A percentile compares a stretch with the other conserved stretches of the same genome.
phyloP scores from a whole-genome alignment of 768 basidiomycete species.

The Gloeophyllum trabeum region DNA sequence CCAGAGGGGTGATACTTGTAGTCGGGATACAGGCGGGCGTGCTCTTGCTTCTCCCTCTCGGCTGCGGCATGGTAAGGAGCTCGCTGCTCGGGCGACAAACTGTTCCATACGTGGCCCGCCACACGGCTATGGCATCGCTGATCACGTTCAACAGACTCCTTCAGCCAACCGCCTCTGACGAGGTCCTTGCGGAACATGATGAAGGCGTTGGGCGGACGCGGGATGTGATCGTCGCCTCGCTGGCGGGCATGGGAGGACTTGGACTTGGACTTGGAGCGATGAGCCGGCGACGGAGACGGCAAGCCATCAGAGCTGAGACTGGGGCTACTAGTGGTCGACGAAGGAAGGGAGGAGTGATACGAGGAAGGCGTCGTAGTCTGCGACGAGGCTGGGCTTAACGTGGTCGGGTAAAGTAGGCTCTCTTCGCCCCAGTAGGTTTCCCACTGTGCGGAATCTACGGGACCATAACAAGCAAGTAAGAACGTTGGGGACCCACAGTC shows the following conservation, averaged over 20 bases:
- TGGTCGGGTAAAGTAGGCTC: conserved; percentile 12
- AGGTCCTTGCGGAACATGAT: conserved; percentile 71
- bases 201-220: conserved; percentile 79
- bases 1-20: conserved; percentile 51
- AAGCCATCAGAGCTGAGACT: not conserved
- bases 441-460: conserved; percentile 17
- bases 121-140: conserved; percentile 68
- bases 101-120: conserved; percentile 59
- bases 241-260: conserved; percentile 27
- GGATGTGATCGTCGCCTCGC: conserved; percentile 40
- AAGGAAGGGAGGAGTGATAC: not conserved
- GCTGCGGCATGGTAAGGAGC: conserved; percentile 35
- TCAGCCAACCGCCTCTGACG: conserved; percentile 21
- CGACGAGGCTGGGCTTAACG: not conserved
- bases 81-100: conserved; percentile 34
- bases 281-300: conserved; percentile 2
- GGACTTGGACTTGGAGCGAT: not conserved
- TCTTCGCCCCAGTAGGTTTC: conserved; percentile 19
- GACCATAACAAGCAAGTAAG: conserved; percentile 24
- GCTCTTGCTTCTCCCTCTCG: conserved; percentile 30
- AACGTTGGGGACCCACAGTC: conserved; percentile 12
- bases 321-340: no score
- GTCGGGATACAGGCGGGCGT: conserved; percentile 40
- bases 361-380: not conserved
- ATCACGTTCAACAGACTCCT: conserved; percentile 38